Evolutionary conservation across 1,284 basidiomycete genomes (phyloP).

Genomic region (Lentinula novae-zelandiae): DNA sequence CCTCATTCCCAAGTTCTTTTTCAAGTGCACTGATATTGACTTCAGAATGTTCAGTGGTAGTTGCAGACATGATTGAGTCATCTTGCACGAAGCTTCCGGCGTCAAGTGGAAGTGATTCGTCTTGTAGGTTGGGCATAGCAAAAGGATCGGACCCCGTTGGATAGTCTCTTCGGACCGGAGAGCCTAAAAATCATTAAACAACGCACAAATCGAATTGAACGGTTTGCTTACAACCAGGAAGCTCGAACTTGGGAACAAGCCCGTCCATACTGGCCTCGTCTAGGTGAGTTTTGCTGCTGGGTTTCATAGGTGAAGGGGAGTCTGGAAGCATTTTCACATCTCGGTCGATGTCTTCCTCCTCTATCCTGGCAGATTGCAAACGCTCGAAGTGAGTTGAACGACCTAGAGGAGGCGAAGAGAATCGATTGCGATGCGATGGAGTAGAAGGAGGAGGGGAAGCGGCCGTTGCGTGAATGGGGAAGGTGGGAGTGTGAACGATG

Average conservation of each 20-base stretch:
- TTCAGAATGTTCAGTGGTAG: slow-evolving; percentile 8
- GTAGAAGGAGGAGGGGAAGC: slow-evolving; percentile 18
- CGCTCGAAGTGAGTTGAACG: slow-evolving; percentile 48
- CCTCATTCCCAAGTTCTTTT: slow-evolving; percentile 10
- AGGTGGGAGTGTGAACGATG: slow-evolving; percentile 27
- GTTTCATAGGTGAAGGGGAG: slow-evolving; percentile 57
- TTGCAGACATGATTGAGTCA: slow-evolving; percentile 10
- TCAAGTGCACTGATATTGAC: slow-evolving; percentile 13
- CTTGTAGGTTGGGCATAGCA: slow-evolving; percentile 17
- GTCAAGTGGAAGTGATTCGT: slow-evolving; percentile 20
- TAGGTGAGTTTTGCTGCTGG: slow-evolving; percentile 10
- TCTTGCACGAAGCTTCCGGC: slow-evolving; percentile 11
- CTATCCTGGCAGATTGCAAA: slow-evolving; percentile 32
- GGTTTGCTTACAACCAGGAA: slow-evolving; percentile 25
- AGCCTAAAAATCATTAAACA: slow-evolving; percentile 1
- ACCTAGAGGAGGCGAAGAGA: slow-evolving; percentile 40
- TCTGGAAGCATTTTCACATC: slow-evolving; percentile 50
- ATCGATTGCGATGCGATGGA: slow-evolving; percentile 9
- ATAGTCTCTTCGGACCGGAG: background rate
- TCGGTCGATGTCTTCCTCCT: slow-evolving; percentile 35
- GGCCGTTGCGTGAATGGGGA: slow-evolving; percentile 20
- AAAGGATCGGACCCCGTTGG: slow-evolving; percentile 19
- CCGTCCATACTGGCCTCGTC: slow-evolving; percentile 27
- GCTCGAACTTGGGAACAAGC: slow-evolving; percentile 43
- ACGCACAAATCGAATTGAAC: background rate